Base-by-base conservation (phyloP, 2,329 filamentous ascomycete genomes). In the Acrocalymma vagum region DNA sequence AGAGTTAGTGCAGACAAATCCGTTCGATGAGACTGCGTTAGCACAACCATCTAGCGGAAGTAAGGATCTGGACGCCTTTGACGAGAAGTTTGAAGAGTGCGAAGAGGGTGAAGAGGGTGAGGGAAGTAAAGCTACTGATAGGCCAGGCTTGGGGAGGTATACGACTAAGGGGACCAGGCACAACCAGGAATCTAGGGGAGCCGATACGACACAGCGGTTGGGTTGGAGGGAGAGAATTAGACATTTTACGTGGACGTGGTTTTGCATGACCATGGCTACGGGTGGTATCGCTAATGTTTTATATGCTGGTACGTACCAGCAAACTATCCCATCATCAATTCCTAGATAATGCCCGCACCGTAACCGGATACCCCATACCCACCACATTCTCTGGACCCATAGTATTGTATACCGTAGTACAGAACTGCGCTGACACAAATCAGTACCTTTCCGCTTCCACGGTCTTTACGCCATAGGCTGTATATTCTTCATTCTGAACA, bases 201-300 rank as follows among this genome's bases (percentile, higher is more conserved):
- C 3, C 16, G 23, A 38, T 24, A 16, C 16, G 22, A 35, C 38
- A 18, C 13, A 25, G 29, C 38, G 23, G 8, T 31, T 65, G 26
- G 45, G 47, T 22, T 82, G 78, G 71, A 77, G 72, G 48, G 72
- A 82, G 50, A 70, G 82, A n/a, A 77, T 85, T 29, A 70, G 78
- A 34, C 82, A 85, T 67, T 79, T 84, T 50, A 85, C 83, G 1
- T 93, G 88, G 88, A 90, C 87, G 0, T 93, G 85, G 78, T 93
- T 91, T 58, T 89, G 87, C 11, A 73, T 84, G 67, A 84, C 81
- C 1, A 85, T 83, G 80, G 80, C 80, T 2, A 83, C 80, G 0
- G 80, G 80, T 5, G 80, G 80, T 0, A 72, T 83, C 44, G 81
- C 82, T 5, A 85, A 84, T 65, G 80, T 83, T 5, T 55, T 85